These are phyloP conservation scores for Cynanchum wilfordii DNA, from an alignment of 257 asterid species.

Conservation along the genomic window DNA sequence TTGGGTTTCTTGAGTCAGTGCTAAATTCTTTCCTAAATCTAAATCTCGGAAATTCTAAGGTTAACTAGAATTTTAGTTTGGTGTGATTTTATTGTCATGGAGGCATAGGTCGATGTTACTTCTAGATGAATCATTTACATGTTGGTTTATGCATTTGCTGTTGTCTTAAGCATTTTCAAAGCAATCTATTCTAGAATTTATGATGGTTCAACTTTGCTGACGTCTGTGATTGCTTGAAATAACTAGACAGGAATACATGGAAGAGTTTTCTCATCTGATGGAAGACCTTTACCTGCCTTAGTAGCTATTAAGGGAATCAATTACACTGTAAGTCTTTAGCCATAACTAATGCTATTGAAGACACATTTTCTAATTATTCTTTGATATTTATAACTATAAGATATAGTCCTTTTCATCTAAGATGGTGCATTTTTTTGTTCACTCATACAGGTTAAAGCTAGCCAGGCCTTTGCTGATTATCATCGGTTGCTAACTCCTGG, in stretches of 20 bases:
- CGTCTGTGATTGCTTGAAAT: constrained; percentile 5
- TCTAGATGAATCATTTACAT: constrained; percentile 1
- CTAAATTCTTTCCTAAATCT: neutral
- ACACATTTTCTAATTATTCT: neutral
- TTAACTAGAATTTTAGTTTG: neutral
- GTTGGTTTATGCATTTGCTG: neutral
- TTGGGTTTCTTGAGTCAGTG: neutral
- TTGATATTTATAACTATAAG: neutral
- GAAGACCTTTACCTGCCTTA: constrained; percentile 44
- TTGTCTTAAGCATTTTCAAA: neutral
- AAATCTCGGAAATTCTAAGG: neutral
- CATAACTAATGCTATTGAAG: neutral
- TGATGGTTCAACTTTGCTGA: neutral
- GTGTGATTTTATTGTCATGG: neutral
- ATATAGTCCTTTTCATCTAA: constrained; percentile 10
- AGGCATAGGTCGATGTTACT: neutral
- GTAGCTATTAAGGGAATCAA: constrained; percentile 39
- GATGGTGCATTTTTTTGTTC: constrained; percentile 6
- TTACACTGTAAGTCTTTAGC: constrained; percentile 28
- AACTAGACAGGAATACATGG: constrained; percentile 48
- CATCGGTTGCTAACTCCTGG: constrained; percentile 74
- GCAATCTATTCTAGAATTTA: neutral
- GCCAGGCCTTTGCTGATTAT: constrained; percentile 53
- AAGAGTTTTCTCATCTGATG: constrained; percentile 41
- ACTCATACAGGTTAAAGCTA: constrained; percentile 47